Percentiles rank a stretch among this genome's conserved stretches.
Conservation (phyloP, 345 rosid genomes). For the Lumnitzera racemosa region DNA sequence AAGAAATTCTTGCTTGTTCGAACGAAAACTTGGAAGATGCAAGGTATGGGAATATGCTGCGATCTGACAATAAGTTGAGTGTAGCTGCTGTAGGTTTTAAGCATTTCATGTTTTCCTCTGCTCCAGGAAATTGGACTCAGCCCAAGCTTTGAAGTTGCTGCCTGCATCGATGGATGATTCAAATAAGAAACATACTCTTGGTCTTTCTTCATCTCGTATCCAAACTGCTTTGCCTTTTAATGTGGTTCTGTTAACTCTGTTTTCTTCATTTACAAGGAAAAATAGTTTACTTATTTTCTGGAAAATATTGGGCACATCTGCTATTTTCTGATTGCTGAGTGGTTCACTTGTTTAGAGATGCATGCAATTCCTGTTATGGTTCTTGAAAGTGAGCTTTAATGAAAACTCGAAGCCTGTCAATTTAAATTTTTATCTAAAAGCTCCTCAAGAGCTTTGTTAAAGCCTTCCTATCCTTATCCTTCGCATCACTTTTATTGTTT, state of each 20-base stretch:
- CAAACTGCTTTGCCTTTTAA: slow-evolving; percentile 18
- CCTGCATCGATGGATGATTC: slow-evolving; percentile 70
- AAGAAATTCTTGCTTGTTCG: slow-evolving; percentile 39
- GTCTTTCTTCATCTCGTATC: slow-evolving; percentile 75
- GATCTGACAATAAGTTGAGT: slow-evolving; percentile 3
- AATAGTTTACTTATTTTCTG: too few species aligned
- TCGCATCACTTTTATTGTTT: too few species aligned
- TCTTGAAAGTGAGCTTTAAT: too few species aligned
- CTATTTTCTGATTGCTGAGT: too few species aligned
- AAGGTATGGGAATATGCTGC: slow-evolving; percentile 34
- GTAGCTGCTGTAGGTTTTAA: neutral
- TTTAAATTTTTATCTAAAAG: too few species aligned
- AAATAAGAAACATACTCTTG: slow-evolving; percentile 58
- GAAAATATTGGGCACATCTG: too few species aligned
- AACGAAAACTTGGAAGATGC: slow-evolving; percentile 42
- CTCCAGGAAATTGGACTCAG: slow-evolving; percentile 57
- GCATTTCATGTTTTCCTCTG: slow-evolving; percentile 14
- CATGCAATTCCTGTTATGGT: too few species aligned
- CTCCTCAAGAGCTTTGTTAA: too few species aligned
- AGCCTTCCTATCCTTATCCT: too few species aligned
- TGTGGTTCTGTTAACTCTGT: neutral
- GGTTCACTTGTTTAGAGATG: too few species aligned
- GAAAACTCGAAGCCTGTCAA: too few species aligned
- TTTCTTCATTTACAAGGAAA: neutral
- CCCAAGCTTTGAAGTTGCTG: slow-evolving; percentile 64